Evolutionary conservation across 495 filamentous ascomycete species (phyloP), one percentile per base, ranked within the genome.

Genomic region (Hypoxylon cercidicola): DNA sequence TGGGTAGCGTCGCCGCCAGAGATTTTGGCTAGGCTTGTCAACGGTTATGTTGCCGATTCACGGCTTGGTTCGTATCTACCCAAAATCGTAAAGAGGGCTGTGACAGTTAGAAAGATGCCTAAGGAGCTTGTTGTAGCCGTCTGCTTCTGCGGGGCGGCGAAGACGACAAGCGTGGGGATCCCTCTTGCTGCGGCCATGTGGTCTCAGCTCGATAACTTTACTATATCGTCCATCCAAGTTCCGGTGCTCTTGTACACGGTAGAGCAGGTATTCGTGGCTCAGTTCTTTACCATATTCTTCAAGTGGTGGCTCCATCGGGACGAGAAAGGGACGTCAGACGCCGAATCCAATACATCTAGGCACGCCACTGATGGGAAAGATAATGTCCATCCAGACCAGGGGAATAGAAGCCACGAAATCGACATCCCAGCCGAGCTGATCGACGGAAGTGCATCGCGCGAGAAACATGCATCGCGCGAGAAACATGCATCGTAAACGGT

Each of bases 71-170:
- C 43, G 10, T 44, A 41, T 49, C 60, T 75, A 15, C 72, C 74
- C 7, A 19, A 21, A 5, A 18, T 45, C 1, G 18, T 71, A 45
- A 61, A 55, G 47, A 62, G 56, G 28, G 62, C 59, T 13, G 18
- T 75, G n/a, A 69, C 60, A 1, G 32, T 84, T 34, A 74, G 67
- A 53, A 74, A 66, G 39, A 77, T 85, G 64, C 63, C 80, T 0
- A 73, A 77, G 1, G 77, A 81, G 47, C 79, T 84, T 49, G 79
- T 83, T 0, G 78, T 85, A 56, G 82, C 82, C 6, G 78, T 84
- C 1, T 86, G 84, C 60, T 85, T 85, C 69, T 86, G 84, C 56
- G 83, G 80, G 1, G 82, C 84, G 0, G 82, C 84, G 19, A 86
- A 86, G 68, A 86, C 82, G 44, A 85, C 82, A 9, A 81, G 80